A percentile compares a stretch with the other conserved stretches of the same genome.
Evolutionary conservation across 2,329 filamentous ascomycete genomes (phyloP).

Genomic region (Sarocladium brachiariae): DNA sequence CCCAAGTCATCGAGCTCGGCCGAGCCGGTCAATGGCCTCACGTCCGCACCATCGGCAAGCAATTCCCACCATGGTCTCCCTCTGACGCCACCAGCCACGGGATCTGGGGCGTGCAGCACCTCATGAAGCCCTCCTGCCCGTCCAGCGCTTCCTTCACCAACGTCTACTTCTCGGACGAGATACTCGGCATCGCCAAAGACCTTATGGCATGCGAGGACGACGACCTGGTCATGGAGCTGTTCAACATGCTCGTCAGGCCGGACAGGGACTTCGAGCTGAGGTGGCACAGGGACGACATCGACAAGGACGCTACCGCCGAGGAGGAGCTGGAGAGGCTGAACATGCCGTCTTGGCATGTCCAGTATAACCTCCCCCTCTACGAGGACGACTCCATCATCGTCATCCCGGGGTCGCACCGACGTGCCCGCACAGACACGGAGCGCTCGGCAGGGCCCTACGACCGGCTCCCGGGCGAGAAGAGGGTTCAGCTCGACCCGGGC

Average conservation of each 20-base stretch:
- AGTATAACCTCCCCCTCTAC: slow-evolving; percentile 82
- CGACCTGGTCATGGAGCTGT: slow-evolving; percentile 76
- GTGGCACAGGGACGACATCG: slow-evolving; percentile 84
- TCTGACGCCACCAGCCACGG: slow-evolving; percentile 37
- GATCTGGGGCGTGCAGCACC: slow-evolving; percentile 86
- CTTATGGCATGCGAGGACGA: slow-evolving; percentile 53
- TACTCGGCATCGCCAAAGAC: slow-evolving; percentile 57
- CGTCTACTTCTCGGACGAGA: slow-evolving; percentile 63
- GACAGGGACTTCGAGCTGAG: slow-evolving; percentile 63
- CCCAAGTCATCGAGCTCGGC: slow-evolving; percentile 53
- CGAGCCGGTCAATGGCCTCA: slow-evolving; percentile 71
- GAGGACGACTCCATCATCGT: slow-evolving; percentile 68
- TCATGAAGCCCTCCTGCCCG: slow-evolving; percentile 67
- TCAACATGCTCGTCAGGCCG: slow-evolving; percentile 77
- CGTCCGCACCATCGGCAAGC: slow-evolving; percentile 78
- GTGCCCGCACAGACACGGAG: slow-evolving; percentile 65
- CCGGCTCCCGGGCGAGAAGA: slow-evolving; percentile 54
- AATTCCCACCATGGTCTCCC: slow-evolving; percentile 81
- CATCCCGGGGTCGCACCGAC: slow-evolving; percentile 67
- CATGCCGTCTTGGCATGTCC: slow-evolving; percentile 63
- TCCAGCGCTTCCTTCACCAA: slow-evolving; percentile 54
- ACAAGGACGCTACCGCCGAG: slow-evolving; percentile 54
- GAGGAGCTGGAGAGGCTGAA: slow-evolving; percentile 59
- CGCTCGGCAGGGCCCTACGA: slow-evolving; percentile 57
- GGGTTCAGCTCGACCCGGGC: slow-evolving; percentile 62